A percentile compares a stretch with the other conserved stretches of the same genome.
Evolutionary conservation across 2,329 filamentous ascomycete species (phyloP).

Genomic region (Aphanocladium album): DNA sequence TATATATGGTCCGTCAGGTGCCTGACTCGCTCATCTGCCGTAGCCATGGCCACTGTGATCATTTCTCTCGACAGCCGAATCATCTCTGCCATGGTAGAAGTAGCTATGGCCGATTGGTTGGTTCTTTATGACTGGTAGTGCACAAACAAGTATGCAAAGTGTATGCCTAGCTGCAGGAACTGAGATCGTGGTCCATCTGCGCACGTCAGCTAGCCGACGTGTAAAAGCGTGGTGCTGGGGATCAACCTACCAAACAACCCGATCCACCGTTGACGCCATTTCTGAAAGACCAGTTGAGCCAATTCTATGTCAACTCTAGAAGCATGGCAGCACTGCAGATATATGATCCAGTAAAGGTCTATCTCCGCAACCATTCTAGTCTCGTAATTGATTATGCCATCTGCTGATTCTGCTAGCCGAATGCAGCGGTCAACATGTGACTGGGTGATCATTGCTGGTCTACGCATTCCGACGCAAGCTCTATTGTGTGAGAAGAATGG

Average conservation of each 20-base stretch:
- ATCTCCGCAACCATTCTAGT: slow-evolving; percentile 25
- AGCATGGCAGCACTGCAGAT: slow-evolving; percentile 19
- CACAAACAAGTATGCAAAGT: slow-evolving; percentile 23
- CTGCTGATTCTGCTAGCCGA: slow-evolving; percentile 11
- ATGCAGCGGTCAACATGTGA: slow-evolving; percentile 20
- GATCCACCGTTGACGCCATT: too few relatives aligned
- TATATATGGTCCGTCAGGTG: slow-evolving; percentile 27
- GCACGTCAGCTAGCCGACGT: too few relatives aligned
- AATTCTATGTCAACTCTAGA: too few relatives aligned
- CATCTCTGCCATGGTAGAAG: slow-evolving; percentile 19
- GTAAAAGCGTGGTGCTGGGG: too few relatives aligned
- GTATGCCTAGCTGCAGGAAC: slow-evolving; percentile 26
- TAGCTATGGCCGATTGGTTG: slow-evolving; percentile 14
- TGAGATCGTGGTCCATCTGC: slow-evolving; percentile 24
- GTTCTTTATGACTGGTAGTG: slow-evolving; percentile 21
- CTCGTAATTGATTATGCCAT: slow-evolving; percentile 21
- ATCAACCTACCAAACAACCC: too few relatives aligned
- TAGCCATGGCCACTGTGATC: slow-evolving; percentile 25
- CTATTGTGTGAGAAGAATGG: too few relatives aligned
- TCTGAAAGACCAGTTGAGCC: too few relatives aligned
- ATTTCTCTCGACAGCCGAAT: slow-evolving; percentile 19
- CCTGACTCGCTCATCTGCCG: slow-evolving; percentile 23
- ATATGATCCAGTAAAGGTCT: slow-evolving; percentile 24
- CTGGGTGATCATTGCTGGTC: slow-evolving; percentile 19
- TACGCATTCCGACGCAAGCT: slow-evolving; percentile 23